phyloP scores from a whole-genome alignment of 768 basidiomycete species.

The Russula compacta region DNA sequence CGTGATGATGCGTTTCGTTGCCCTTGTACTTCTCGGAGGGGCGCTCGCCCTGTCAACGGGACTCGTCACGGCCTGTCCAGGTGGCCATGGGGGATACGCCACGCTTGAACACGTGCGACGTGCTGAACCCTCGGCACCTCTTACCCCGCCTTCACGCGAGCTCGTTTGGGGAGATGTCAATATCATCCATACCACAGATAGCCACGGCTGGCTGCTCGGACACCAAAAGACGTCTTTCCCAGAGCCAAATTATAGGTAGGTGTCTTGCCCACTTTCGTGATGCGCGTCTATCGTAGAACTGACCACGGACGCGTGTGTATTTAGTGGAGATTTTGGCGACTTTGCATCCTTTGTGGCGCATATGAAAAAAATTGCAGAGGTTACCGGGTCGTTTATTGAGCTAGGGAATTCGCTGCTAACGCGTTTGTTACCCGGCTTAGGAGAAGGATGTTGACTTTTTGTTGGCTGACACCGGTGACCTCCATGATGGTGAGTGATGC shows the following conservation, averaged over 20 bases:
- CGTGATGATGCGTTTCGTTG: too few species aligned
- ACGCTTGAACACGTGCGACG: conserved; percentile 29
- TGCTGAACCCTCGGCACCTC: conserved; percentile 32
- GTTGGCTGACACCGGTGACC: conserved; percentile 72
- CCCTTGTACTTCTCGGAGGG: too few species aligned
- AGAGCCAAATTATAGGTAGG: conserved; percentile 65
- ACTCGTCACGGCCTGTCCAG: neutral
- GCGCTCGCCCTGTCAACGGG: too few species aligned
- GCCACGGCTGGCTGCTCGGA: conserved; percentile 73
- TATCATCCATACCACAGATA: conserved; percentile 80
- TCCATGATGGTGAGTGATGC: conserved; percentile 48
- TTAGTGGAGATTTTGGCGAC: conserved; percentile 62
- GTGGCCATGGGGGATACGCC: conserved; percentile 8
- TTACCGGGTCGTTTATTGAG: conserved; percentile 22
- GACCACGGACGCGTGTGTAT: neutral
- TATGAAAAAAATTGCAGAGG: conserved; percentile 67
- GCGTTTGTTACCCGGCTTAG: neutral
- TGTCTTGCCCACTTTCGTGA: neutral
- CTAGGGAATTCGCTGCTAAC: neutral
- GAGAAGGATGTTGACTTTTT: conserved; percentile 34
- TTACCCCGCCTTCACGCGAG: conserved; percentile 52
- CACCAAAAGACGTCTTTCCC: conserved; percentile 69
- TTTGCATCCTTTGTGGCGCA: conserved; percentile 79
- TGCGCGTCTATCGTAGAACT: neutral
- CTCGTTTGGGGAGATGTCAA: conserved; percentile 88